A percentile compares a stretch with the other conserved stretches of the same genome.
phyloP scores from a whole-genome alignment of 2,329 filamentous ascomycete genomes.

The Botrytis aclada region DNA sequence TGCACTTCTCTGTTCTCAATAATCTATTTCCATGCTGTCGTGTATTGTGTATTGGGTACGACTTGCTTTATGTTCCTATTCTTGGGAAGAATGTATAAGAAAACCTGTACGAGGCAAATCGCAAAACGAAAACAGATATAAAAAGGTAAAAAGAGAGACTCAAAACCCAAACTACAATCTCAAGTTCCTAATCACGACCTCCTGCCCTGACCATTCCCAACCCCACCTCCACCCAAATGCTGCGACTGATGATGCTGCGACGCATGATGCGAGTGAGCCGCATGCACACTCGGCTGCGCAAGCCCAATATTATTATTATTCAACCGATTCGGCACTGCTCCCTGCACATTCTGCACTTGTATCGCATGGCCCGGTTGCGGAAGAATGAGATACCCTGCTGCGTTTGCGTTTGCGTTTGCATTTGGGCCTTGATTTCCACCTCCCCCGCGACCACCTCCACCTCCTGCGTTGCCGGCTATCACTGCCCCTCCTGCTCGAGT shows the following conservation, averaged over 20 bases:
- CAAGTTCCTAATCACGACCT: background rate
- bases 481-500: background rate
- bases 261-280: background rate
- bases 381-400: background rate
- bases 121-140: background rate
- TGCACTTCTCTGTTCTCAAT: background rate
- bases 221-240: background rate
- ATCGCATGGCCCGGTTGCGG: background rate
- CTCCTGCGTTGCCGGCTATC: background rate
- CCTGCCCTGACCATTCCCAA: background rate
- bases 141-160: background rate
- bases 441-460: background rate
- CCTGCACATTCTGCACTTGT: background rate
- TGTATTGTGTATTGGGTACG: no score
- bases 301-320: conserved; percentile 12
- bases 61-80: background rate
- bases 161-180: background rate
- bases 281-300: background rate
- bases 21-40: background rate
- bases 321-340: background rate
- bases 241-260: background rate
- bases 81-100: background rate
- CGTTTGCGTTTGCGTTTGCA: background rate
- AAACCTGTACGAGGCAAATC: background rate
- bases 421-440: background rate